A percentile compares a stretch with the other conserved stretches of the same genome.
Conservation (phyloP, 2,329 filamentous ascomycete species). For the Clonostachys byssicola region DNA sequence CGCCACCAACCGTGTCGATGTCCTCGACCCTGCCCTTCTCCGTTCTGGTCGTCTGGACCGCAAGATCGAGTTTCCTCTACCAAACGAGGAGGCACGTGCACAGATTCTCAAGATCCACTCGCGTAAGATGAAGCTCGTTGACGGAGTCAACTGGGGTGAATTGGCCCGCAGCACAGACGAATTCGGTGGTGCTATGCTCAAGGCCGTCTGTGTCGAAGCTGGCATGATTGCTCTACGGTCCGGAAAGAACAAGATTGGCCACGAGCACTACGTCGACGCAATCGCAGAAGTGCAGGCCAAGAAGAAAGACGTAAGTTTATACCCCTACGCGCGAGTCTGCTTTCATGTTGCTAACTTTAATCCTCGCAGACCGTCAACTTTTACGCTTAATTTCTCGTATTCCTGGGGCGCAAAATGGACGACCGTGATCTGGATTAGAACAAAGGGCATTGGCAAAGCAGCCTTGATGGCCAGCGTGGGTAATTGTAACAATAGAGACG, state of each 20-base stretch:
- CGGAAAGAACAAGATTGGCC: constrained; percentile 93
- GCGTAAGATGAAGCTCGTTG: constrained; percentile 95
- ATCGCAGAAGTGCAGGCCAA: constrained; percentile 93
- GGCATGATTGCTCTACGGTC: constrained; percentile 97
- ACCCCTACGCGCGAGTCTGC: not conserved
- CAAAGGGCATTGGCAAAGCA: no score
- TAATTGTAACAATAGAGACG: no score
- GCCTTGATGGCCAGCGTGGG: no score
- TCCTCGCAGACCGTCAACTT: constrained; percentile 49
- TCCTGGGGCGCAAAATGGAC: not conserved
- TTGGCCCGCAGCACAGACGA: constrained; percentile 95
- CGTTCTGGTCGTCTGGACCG: constrained; percentile 89
- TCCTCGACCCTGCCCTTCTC: constrained; percentile 85
- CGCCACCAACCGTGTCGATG: constrained; percentile 91
- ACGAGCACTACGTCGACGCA: constrained; percentile 98
- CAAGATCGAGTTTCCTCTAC: constrained; percentile 97
- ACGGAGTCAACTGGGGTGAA: constrained; percentile 92
- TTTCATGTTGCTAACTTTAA: constrained; percentile 3
- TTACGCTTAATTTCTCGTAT: constrained; percentile 34
- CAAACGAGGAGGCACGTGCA: constrained; percentile 94
- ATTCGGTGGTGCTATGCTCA: constrained; percentile 95
- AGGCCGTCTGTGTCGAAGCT: constrained; percentile 97
- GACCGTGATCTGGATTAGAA: not conserved
- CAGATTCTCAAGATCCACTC: constrained; percentile 98
- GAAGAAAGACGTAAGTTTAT: constrained; percentile 77